Evolutionary conservation across 306 rosid species (phyloP), one percentile per base, ranked within the genome.

Genomic region (Canavalia ensiformis): DNA sequence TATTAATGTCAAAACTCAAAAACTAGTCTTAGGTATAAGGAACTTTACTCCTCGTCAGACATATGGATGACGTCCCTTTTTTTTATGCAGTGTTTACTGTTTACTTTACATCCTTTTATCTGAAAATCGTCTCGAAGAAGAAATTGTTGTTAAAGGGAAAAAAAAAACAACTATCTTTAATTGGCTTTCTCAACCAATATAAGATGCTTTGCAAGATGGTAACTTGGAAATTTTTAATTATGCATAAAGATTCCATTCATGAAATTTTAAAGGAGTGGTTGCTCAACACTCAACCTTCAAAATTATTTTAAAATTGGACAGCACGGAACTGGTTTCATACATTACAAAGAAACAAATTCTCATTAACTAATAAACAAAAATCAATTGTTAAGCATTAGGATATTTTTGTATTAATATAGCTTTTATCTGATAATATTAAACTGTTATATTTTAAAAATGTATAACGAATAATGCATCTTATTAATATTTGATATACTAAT

Each of bases 151-250:
- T 63, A 46, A 63, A 63, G 13, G 30, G 28, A 12, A 4, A 29
- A 35, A 62, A 62, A 62, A 25, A 8, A 30, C 0, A 52, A 18
- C n/a, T 9, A 7, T 8, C 39, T 9, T 8, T 13, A 1, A 4
- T 9, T 68, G 73, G 29, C 74, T 10, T 29, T 10, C 39, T 68
- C 42, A 9, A 28, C 54, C 54, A 49, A 2, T 49, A 7, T 49
- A 49, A 8, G 7, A 46, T 25, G 3, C n/a, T 68, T 68, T 46
- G 56, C 55, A 9, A 68, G 8, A 30, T 29, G 29, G 47, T 2
- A n/a, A 50, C 2, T 49, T 49, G 74, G 41, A 45, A 69, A 72
- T 0, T 54, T 52, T 51, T 51, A 72, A 35, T 72, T 13, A 68
- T 68, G 7, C 28, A 5, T 29, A 69, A 28, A 1, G 28, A 62